These are phyloP conservation scores for Sisymbrium altissimum DNA, from an alignment of 345 rosid species.

Conservation along the genomic window DNA sequence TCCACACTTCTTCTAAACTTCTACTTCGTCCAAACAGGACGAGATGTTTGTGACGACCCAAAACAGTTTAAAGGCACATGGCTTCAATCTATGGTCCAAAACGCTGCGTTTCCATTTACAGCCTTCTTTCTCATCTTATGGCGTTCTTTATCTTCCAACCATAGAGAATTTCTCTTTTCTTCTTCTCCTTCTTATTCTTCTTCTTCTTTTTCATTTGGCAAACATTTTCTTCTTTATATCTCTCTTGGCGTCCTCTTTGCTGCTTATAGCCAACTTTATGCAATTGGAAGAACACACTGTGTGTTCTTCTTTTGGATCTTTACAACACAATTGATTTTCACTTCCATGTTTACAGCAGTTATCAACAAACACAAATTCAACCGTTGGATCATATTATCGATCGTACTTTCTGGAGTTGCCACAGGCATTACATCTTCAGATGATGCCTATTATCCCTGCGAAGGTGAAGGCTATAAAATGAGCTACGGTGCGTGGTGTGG, in stretches of 20 bases:
- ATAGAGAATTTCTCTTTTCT: neutral
- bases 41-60: constrained; percentile 30
- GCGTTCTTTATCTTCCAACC: neutral
- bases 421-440: constrained; percentile 40
- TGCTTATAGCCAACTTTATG: constrained; percentile 33
- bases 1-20: constrained; percentile 30
- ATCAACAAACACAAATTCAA: constrained; percentile 49
- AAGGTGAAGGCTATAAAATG: constrained; percentile 13
- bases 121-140: constrained; percentile 19
- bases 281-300: constrained; percentile 34
- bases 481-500: constrained; percentile 32
- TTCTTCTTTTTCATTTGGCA: neutral
- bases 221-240: constrained; percentile 29
- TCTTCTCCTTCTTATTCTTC: neutral
- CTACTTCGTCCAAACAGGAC: constrained; percentile 31
- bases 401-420: constrained; percentile 38
- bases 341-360: constrained; percentile 38
- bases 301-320: constrained; percentile 38
- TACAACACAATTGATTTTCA: constrained; percentile 49
- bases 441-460: constrained; percentile 31
- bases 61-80: constrained; percentile 38
- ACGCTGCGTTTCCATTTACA: constrained; percentile 32
- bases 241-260: constrained; percentile 39
- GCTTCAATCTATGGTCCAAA: constrained; percentile 30
- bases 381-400: constrained; percentile 41